These are phyloP conservation scores for Didymella segeticola DNA, from an alignment of 2,329 filamentous ascomycete genomes.

Conservation along the genomic window DNA sequence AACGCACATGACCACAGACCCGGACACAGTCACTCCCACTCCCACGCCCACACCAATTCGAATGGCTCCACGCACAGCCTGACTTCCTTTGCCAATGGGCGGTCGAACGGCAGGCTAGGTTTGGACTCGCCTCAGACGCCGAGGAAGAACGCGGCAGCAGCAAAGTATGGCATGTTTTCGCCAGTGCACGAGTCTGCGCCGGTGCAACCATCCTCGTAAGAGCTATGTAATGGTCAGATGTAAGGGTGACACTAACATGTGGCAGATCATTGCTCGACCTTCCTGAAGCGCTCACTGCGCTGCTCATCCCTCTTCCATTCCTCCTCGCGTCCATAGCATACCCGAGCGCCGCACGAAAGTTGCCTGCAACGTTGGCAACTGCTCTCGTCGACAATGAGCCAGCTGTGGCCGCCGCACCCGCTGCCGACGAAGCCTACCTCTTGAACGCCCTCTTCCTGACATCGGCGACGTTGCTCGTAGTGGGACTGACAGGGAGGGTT, in stretches of 20 bases:
- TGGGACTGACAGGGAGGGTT: conserved; percentile 51
- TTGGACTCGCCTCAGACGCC: conserved; percentile 47
- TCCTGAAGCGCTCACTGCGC: conserved; percentile 57
- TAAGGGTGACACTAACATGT: background rate
- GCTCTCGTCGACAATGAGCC: conserved; percentile 28
- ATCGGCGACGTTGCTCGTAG: conserved; percentile 54
- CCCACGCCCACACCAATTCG: conserved; percentile 32
- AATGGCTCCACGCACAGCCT: conserved; percentile 39
- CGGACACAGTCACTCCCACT: conserved; percentile 38
- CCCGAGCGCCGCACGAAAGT: conserved; percentile 33
- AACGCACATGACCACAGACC: conserved; percentile 36
- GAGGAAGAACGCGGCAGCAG: conserved; percentile 16
- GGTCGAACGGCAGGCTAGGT: conserved; percentile 47
- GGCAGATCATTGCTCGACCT: conserved; percentile 46
- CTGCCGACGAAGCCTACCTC: conserved; percentile 37
- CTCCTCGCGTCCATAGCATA: conserved; percentile 57
- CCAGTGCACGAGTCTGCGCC: conserved; percentile 43
- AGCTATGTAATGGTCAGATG: conserved; percentile 3
- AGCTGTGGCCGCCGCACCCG: conserved; percentile 10
- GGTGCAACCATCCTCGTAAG: conserved; percentile 33
- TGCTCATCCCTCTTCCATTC: conserved; percentile 59
- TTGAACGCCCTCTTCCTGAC: conserved; percentile 55
- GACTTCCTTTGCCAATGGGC: conserved; percentile 38
- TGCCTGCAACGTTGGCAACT: conserved; percentile 33
- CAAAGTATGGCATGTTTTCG: conserved; percentile 40